A percentile compares a stretch with the other conserved stretches of the same genome.
Evolutionary conservation across 2,329 filamentous ascomycete species (phyloP).

Genomic region (Aspergillus sp.): DNA sequence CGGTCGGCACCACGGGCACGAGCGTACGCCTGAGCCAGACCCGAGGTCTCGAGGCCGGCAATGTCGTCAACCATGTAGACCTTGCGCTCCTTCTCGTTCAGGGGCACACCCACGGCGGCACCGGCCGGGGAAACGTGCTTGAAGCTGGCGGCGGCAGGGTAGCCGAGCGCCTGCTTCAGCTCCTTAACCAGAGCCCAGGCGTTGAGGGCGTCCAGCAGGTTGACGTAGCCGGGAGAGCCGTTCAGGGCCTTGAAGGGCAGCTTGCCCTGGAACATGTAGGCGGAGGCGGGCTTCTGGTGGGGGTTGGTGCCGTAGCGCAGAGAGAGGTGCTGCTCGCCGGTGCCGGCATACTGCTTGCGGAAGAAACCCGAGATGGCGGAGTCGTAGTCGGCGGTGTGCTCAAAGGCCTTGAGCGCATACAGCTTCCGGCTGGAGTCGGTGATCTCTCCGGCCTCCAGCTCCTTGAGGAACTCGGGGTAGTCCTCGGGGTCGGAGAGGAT

Average conservation of each 20-base stretch:
- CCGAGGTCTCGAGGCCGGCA: constrained; percentile 78
- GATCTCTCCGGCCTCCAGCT: constrained; percentile 83
- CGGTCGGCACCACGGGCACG: constrained; percentile 93
- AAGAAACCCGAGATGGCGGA: constrained; percentile 94
- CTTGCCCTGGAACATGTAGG: constrained; percentile 69
- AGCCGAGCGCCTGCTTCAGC: constrained; percentile 81
- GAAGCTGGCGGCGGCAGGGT: constrained; percentile 93
- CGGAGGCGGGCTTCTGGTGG: constrained; percentile 94
- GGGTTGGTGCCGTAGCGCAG: constrained; percentile 96
- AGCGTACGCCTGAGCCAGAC: constrained; percentile 90
- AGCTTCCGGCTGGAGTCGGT: constrained; percentile 79
- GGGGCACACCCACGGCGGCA: constrained; percentile 86
- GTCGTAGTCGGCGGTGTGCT: constrained; percentile 97
- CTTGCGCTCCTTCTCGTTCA: constrained; percentile 85
- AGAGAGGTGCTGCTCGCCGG: constrained; percentile 77
- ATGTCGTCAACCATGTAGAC: constrained; percentile 99
- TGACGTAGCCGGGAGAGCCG: constrained; percentile 93
- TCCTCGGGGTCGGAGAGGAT: constrained; percentile 93
- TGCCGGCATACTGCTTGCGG: constrained; percentile 90
- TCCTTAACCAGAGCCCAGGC: constrained; percentile 97
- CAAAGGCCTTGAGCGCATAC: constrained; percentile 96
- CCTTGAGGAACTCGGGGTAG: constrained; percentile 90
- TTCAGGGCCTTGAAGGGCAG: constrained; percentile 94
- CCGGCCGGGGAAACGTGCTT: constrained; percentile 98
- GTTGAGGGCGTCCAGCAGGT: constrained; percentile 93